Percentiles rank a stretch among this genome's conserved stretches.
These are phyloP conservation scores for Cystobasidiaceae sp. DNA, from an alignment of 1,284 basidiomycete genomes.

Conservation along the genomic window DNA sequence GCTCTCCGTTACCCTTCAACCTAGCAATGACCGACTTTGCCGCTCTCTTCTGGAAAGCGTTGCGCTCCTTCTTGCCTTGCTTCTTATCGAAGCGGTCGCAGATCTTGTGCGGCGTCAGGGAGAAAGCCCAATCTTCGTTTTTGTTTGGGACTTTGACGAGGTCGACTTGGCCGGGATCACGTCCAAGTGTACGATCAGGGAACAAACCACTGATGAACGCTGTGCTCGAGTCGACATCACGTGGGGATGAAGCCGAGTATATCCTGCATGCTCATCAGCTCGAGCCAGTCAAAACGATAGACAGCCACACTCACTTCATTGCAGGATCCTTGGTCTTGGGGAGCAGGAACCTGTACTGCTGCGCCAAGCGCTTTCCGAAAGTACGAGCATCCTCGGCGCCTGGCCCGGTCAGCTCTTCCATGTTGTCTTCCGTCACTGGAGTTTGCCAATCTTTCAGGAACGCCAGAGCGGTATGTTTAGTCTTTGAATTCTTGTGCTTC, in stretches of 20 bases:
- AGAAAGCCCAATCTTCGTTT: slow-evolving; percentile 47
- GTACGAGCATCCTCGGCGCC: slow-evolving; percentile 47
- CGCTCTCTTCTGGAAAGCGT: slow-evolving; percentile 46
- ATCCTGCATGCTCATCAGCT: slow-evolving; percentile 35
- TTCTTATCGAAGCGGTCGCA: slow-evolving; percentile 50
- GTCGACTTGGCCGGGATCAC: slow-evolving; percentile 47
- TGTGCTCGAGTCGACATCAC: slow-evolving; percentile 49
- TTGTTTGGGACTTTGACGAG: slow-evolving; percentile 50
- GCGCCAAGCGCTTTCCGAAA: slow-evolving; percentile 46
- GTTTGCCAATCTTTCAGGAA: slow-evolving; percentile 48
- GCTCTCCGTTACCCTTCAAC: slow-evolving; percentile 32
- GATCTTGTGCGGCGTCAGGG: slow-evolving; percentile 50
- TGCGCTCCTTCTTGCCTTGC: slow-evolving; percentile 47
- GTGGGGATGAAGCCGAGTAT: slow-evolving; percentile 48
- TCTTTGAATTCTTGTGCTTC: slow-evolving; percentile 36
- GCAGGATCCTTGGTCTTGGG: slow-evolving; percentile 40
- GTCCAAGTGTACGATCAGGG: slow-evolving; percentile 48
- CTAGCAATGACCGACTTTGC: slow-evolving; percentile 44
- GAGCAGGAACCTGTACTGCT: slow-evolving; percentile 47
- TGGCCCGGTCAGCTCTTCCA: slow-evolving; percentile 60
- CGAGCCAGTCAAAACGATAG: slow-evolving; percentile 41
- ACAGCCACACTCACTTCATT: slow-evolving; percentile 27
- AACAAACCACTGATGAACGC: slow-evolving; percentile 50
- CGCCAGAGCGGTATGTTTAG: slow-evolving; percentile 39
- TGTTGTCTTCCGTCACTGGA: slow-evolving; percentile 60